Evolutionary conservation across 345 rosid species (phyloP), one percentile per base, ranked within the genome.

Genomic region (Arabidopsis arenosa): DNA sequence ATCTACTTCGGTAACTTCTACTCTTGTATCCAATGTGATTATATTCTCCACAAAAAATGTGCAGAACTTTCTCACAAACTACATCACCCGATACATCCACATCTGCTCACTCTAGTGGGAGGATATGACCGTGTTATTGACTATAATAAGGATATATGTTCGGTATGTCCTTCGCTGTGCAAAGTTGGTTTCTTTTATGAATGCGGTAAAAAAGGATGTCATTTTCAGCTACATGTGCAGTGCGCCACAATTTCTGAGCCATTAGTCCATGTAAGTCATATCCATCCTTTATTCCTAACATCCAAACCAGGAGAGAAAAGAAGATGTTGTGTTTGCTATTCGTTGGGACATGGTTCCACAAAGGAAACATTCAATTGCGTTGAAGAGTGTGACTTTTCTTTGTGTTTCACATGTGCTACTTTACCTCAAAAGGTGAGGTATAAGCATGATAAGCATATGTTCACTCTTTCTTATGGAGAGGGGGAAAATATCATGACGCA

Each of bases 401-500:
- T 65, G 41, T 65, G 70, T 32, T 65, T 45, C 0, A 1, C 0
- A 5, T 65, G 70, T 45, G 47, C 41, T 30, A 32, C 57, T 32
- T 5, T 48, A 9, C 70, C 70, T 30, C 30, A 47, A 0, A 9
- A n/a, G 9, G 11, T 65, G 43, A 65, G 13, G 48, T 67, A 63
- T 47, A 73, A 40, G 54, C 43, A 69, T 11, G 75, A 59, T 36
- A 15, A 60, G 21, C 76, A 72, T 37, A 15, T 39, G 0, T 60
- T 72, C 4, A 30, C 61, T 37, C 54, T 62, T 28, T 15, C 62
- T 28, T 62, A 58, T 51, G 69, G 53, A 0, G 7, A 39, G 1
- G 43, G 39, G 44, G 17, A 13, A 4, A 28, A 43, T 33, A 62
- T 39, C 9, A 23, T 4, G 52, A n/a, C 3, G 0, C 4, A 15